phyloP scores from a whole-genome alignment of 2,329 filamentous ascomycete species.

The Stemphylium beticola region DNA sequence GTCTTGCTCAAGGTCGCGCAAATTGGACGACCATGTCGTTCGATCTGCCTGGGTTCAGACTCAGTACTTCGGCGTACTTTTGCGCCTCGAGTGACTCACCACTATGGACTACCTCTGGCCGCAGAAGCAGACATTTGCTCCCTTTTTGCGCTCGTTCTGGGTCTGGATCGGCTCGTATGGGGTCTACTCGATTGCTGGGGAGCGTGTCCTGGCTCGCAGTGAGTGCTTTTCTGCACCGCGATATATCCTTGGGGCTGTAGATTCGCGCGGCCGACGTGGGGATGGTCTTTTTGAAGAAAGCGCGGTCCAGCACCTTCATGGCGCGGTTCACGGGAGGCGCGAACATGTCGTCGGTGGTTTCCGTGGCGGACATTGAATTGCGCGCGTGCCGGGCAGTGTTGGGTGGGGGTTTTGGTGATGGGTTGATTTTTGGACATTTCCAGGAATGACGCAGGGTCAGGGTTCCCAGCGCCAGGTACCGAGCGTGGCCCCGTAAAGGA shows the following conservation, averaged over 20 bases:
- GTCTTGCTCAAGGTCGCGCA: conserved; percentile 71
- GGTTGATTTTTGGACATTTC: conserved; percentile 6
- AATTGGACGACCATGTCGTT: conserved; percentile 75
- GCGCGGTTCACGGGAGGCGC: conserved; percentile 81
- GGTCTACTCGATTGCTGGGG: conserved; percentile 65
- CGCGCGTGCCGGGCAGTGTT: conserved; percentile 7
- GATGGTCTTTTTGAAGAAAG: conserved; percentile 79
- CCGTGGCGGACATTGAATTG: conserved; percentile 38
- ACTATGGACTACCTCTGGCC: conserved; percentile 51
- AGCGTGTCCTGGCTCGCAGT: conserved; percentile 71
- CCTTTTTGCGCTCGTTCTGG: conserved; percentile 58
- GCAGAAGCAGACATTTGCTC: conserved; percentile 55
- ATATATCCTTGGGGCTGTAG: conserved; percentile 75
- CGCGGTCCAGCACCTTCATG: conserved; percentile 79
- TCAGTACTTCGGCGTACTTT: conserved; percentile 32
- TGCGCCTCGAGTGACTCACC: conserved; percentile 34
- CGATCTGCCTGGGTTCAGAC: conserved; percentile 61
- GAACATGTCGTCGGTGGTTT: conserved; percentile 62
- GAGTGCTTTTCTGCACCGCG: conserved; percentile 71
- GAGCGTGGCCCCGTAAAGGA: neutral
- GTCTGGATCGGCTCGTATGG: conserved; percentile 67
- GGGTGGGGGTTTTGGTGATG: neutral
- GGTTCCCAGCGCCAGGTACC: conserved; percentile 2
- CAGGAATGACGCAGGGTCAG: conserved; percentile 16
- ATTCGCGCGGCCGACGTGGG: conserved; percentile 80